A percentile compares a stretch with the other conserved stretches of the same genome.
Evolutionary conservation across 2,329 filamentous ascomycete species (phyloP).

Genomic region (Trichoderma polysporum): DNA sequence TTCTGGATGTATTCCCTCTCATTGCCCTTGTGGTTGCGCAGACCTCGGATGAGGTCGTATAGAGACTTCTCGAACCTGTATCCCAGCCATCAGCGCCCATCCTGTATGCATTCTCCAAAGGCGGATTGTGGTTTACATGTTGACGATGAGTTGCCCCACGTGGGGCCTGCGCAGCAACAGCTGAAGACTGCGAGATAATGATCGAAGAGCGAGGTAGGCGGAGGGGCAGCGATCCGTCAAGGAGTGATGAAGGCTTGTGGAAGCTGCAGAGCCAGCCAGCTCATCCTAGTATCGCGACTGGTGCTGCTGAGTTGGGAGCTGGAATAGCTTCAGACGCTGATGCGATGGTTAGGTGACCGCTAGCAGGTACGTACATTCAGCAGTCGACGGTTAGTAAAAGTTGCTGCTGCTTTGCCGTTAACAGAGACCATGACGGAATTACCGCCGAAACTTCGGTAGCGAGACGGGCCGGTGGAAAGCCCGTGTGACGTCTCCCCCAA

Average conservation of each 20-base stretch:
- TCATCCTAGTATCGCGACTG: constrained; percentile 18
- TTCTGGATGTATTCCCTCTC: constrained; percentile 95
- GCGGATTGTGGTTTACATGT: constrained; percentile 24
- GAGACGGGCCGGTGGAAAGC: not conserved
- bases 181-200: not conserved
- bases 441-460: constrained; percentile 18
- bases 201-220: not conserved
- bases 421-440: constrained; percentile 16
- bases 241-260: not conserved
- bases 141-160: constrained; percentile 23
- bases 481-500: not conserved
- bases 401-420: not conserved
- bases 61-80: constrained; percentile 97
- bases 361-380: not conserved
- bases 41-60: constrained; percentile 95
- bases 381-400: not conserved
- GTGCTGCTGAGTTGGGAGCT: not conserved
- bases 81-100: not conserved
- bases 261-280: not conserved
- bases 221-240: not conserved
- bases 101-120: not conserved
- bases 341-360: constrained; percentile 2
- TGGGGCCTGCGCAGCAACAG: constrained; percentile 21
- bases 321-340: not conserved
- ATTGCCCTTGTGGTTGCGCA: constrained; percentile 92